Percentiles rank a stretch among this genome's conserved stretches.
Evolutionary conservation across 345 rosid genomes (phyloP).

Genomic region (Brassica rapa): DNA sequence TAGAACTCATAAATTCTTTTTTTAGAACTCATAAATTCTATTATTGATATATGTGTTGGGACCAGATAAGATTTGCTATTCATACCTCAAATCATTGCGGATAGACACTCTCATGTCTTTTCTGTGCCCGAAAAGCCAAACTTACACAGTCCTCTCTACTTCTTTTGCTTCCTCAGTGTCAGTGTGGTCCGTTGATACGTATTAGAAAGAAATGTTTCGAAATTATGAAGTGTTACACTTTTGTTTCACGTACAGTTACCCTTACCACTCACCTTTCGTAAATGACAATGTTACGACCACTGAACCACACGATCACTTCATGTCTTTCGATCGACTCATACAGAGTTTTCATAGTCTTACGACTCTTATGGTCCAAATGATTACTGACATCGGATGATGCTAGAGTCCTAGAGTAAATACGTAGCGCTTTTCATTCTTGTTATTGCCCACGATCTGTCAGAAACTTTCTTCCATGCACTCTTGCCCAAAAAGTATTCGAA

Average conservation of each 20-base stretch:
- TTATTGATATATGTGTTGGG: slow-evolving; percentile 7
- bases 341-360: neutral
- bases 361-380: neutral
- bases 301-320: slow-evolving; percentile 22
- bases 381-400: neutral
- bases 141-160: neutral
- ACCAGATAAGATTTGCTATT: slow-evolving; percentile 16
- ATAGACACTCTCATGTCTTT: slow-evolving; percentile 13
- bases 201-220: neutral
- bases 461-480: neutral
- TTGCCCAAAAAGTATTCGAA: neutral
- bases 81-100: slow-evolving; percentile 19
- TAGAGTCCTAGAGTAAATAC: neutral
- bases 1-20: neutral
- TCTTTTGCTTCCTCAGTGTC: neutral
- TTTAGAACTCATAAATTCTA: neutral
- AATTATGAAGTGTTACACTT: slow-evolving; percentile 8
- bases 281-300: neutral
- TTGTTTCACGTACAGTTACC: slow-evolving; percentile 4
- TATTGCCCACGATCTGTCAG: neutral
- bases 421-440: neutral
- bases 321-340: neutral
- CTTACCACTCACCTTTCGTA: neutral
- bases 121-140: slow-evolving; percentile 36
- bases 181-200: neutral